Percentiles rank a stretch among this genome's conserved stretches.
Evolutionary conservation across 2,329 filamentous ascomycete species (phyloP).

Genomic region (Aspergillus quadricinctus): DNA sequence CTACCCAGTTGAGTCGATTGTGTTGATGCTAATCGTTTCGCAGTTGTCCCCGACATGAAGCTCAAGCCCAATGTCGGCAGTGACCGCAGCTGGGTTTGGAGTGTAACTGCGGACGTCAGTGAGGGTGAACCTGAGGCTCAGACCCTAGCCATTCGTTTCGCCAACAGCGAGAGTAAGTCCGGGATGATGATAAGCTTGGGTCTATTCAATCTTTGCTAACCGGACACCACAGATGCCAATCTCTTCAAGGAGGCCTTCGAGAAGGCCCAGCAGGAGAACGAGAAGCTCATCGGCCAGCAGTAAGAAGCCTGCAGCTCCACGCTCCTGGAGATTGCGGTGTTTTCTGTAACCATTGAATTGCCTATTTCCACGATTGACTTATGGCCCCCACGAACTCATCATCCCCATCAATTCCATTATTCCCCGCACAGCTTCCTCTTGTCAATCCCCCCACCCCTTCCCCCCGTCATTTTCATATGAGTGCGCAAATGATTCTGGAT

Average conservation of each 20-base stretch:
- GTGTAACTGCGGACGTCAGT: slow-evolving; percentile 92
- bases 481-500: slow-evolving; percentile 26
- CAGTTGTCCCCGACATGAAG: slow-evolving; percentile 98
- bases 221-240: slow-evolving; percentile 68
- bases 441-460: slow-evolving; percentile 1
- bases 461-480: slow-evolving; percentile 11
- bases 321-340: background rate
- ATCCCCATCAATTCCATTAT: slow-evolving; percentile 4
- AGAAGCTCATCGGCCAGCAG: slow-evolving; percentile 68
- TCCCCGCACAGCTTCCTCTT: slow-evolving; percentile 5
- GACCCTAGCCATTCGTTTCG: slow-evolving; percentile 94
- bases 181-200: background rate
- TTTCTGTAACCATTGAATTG: background rate
- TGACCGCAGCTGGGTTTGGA: slow-evolving; percentile 99
- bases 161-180: slow-evolving; percentile 88
- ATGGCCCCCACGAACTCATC: background rate
- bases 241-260: slow-evolving; percentile 96
- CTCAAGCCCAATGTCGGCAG: slow-evolving; percentile 96
- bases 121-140: slow-evolving; percentile 96
- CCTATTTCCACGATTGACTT: background rate
- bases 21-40: slow-evolving; percentile 18
- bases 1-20: background rate
- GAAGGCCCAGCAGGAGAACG: slow-evolving; percentile 95
- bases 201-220: slow-evolving; percentile 13
- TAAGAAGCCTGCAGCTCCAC: slow-evolving; percentile 15